phyloP scores from a whole-genome alignment of 1,284 basidiomycete genomes.

The Trichosporon sp. region DNA sequence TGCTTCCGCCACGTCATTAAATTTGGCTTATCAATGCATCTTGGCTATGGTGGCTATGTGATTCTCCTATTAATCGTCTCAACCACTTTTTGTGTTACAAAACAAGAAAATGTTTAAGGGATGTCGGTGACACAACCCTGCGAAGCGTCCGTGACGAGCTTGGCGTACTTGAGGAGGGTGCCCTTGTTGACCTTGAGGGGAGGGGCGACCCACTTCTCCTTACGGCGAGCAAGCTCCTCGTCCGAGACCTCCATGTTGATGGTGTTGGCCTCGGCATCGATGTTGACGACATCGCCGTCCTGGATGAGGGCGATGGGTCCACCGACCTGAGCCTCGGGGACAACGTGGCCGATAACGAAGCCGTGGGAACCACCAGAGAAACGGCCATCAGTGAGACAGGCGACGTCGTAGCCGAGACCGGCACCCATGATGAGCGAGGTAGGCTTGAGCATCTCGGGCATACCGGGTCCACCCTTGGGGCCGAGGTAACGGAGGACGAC shows the following conservation, averaged over 20 bases:
- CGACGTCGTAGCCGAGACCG: conserved; percentile 84
- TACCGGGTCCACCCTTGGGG: conserved; percentile 86
- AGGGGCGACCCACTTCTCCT: conserved; percentile 74
- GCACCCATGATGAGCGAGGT: conserved; percentile 92
- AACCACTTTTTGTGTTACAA: conserved; percentile 17
- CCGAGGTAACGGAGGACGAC: conserved; percentile 94
- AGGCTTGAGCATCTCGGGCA: conserved; percentile 83
- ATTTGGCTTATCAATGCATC: conserved; percentile 18
- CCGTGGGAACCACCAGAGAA: conserved; percentile 78
- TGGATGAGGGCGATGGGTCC: conserved; percentile 92
- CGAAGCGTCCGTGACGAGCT: conserved; percentile 73
- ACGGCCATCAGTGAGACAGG: conserved; percentile 92
- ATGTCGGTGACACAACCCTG: conserved; percentile 54
- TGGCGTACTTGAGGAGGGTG: conserved; percentile 84
- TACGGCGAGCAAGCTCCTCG: conserved; percentile 72
- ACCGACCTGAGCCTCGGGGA: conserved; percentile 84
- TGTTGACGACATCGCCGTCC: conserved; percentile 84
- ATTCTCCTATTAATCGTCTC: conserved; percentile 6
- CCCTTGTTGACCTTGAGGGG: conserved; percentile 83
- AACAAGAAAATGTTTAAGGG: conserved; percentile 1
- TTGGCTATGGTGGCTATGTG: conserved; percentile 5
- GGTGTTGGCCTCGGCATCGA: conserved; percentile 75
- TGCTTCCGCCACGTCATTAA: conserved; percentile 20
- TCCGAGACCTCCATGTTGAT: conserved; percentile 82
- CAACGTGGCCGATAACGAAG: conserved; percentile 60